Evolutionary conservation across 306 rosid species (phyloP).

Genomic region (Alnus glutinosa): DNA sequence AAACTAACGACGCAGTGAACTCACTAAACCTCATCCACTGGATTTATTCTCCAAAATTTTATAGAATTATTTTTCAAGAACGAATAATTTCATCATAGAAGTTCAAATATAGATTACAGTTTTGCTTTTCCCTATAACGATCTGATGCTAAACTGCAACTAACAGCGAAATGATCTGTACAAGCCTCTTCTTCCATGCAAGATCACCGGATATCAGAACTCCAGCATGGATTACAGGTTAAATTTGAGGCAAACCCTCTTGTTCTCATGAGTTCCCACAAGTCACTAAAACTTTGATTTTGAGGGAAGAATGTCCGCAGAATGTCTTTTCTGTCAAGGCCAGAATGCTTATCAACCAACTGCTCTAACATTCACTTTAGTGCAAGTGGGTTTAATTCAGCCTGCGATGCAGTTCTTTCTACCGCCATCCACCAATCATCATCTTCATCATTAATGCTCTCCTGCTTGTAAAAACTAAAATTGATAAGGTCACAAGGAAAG

Average conservation of each 20-base stretch:
- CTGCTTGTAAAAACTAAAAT: slow-evolving; percentile 26
- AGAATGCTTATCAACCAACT: slow-evolving; percentile 7
- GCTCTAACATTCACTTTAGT: slow-evolving; percentile 17
- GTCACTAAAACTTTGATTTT: not conserved
- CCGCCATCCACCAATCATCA: slow-evolving; percentile 77
- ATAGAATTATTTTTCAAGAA: not conserved
- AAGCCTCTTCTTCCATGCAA: not conserved
- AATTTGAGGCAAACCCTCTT: not conserved
- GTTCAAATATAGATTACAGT: not conserved
- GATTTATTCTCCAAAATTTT: not conserved
- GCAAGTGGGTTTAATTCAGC: slow-evolving; percentile 36
- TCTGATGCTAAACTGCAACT: not conserved
- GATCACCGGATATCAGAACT: not conserved
- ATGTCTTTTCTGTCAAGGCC: not conserved
- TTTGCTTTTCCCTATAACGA: not conserved
- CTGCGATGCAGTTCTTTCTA: slow-evolving; percentile 59
- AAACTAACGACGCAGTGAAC: not conserved
- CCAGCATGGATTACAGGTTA: not conserved
- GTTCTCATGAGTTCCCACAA: not conserved
- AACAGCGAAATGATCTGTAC: not conserved
- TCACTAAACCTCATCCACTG: not conserved
- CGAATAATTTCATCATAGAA: not conserved
- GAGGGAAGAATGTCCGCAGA: not conserved
- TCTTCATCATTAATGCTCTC: slow-evolving; percentile 49
- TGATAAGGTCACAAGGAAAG: not conserved